These are phyloP conservation scores for Globisporangium radiosum DNA, from an alignment of 352 stramenopile species.

Conservation along the genomic window DNA sequence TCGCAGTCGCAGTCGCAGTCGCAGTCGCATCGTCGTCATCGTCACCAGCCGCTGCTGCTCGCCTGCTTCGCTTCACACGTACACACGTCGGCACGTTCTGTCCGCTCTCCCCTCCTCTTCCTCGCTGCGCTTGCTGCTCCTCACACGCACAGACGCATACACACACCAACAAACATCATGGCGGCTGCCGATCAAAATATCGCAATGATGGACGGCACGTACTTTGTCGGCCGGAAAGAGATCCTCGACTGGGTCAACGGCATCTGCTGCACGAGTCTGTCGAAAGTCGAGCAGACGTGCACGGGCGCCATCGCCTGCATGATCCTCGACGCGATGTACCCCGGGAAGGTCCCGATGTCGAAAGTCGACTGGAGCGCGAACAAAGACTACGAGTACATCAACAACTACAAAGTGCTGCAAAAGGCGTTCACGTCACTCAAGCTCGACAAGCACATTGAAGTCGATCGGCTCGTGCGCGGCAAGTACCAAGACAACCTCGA, in stretches of 20 bases:
- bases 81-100: too few relatives aligned
- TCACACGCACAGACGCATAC: too few relatives aligned
- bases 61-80: too few relatives aligned
- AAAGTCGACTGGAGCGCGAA: conserved; percentile 97
- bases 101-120: too few relatives aligned
- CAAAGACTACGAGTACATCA: conserved; percentile 97
- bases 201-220: conserved; percentile 96
- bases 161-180: conserved; percentile 24
- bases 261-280: conserved; percentile 90
- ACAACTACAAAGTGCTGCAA: conserved; percentile 99
- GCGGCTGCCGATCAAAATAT: conserved; percentile 81
- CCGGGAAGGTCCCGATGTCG: conserved; percentile 93
- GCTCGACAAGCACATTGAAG: conserved; percentile 96
- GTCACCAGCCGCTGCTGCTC: too few relatives aligned
- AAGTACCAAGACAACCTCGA: conserved; percentile 99
- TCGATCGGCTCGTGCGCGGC: conserved; percentile 96
- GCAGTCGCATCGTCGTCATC: too few relatives aligned
- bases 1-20: too few relatives aligned
- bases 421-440: conserved; percentile 94
- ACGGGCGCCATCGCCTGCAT: conserved; percentile 96
- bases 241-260: conserved; percentile 99
- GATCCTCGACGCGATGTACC: conserved; percentile 94
- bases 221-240: conserved; percentile 96
- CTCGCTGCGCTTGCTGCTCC: too few relatives aligned
- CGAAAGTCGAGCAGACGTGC: conserved; percentile 97